Conservation (phyloP, 2,329 filamentous ascomycete species). For the Geosmithia putterillii region DNA sequence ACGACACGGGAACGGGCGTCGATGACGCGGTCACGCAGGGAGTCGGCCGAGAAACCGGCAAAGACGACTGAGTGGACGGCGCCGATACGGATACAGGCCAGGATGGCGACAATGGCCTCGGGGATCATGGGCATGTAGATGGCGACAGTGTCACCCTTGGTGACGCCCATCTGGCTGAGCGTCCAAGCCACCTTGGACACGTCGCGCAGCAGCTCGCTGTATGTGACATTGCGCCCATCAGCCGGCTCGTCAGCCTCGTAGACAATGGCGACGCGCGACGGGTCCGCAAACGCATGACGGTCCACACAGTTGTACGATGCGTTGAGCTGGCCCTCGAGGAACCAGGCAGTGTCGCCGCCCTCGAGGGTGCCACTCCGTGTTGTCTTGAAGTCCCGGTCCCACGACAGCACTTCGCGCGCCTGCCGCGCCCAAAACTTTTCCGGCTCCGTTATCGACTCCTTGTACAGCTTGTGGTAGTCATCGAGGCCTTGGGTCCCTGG, state of each 20-base stretch:
- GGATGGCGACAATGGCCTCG: constrained; percentile 80
- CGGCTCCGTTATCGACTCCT: constrained; percentile 82
- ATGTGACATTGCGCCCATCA: constrained; percentile 83
- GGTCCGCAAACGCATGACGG: constrained; percentile 89
- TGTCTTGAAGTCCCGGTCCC: constrained; percentile 86
- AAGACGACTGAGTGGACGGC: constrained; percentile 97
- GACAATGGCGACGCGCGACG: constrained; percentile 89
- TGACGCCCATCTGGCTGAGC: constrained; percentile 88
- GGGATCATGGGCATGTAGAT: constrained; percentile 99
- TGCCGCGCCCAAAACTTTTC: constrained; percentile 79
- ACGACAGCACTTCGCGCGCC: constrained; percentile 81
- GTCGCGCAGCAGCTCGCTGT: constrained; percentile 83
- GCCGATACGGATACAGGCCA: constrained; percentile 85
- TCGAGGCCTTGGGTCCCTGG: constrained; percentile 31
- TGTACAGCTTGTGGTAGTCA: constrained; percentile 56
- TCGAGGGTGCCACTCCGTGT: constrained; percentile 65
- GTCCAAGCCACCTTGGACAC: constrained; percentile 81
- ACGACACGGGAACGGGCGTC: constrained; percentile 87
- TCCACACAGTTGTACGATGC: constrained; percentile 97
- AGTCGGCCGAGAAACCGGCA: constrained; percentile 93
- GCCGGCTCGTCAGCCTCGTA: constrained; percentile 91
- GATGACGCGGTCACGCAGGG: constrained; percentile 84
- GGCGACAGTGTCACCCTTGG: constrained; percentile 93
- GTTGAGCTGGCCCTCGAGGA: constrained; percentile 84
- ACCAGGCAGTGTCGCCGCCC: constrained; percentile 86